Percentiles rank a stretch among this genome's conserved stretches.
Conservation (phyloP, 2,329 filamentous ascomycete species). For the Penicillium crustosum region DNA sequence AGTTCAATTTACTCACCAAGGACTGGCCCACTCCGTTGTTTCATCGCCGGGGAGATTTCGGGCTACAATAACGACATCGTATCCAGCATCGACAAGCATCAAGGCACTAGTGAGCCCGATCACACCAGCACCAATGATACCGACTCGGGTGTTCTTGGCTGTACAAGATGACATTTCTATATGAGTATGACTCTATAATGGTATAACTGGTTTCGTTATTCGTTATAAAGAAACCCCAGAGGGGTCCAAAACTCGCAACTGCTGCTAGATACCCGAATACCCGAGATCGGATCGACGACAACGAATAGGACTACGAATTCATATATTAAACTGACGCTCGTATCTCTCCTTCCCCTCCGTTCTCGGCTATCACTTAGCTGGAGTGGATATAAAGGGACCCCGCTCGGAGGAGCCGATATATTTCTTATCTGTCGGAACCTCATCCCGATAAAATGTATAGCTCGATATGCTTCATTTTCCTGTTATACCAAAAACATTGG, state of each 20-base stretch:
- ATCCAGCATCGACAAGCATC: neutral
- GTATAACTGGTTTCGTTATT: neutral
- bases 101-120: neutral
- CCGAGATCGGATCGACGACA: neutral
- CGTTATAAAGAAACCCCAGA: neutral
- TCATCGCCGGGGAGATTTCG: neutral
- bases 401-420: too few relatives aligned
- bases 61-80: neutral
- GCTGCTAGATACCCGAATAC: neutral
- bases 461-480: neutral
- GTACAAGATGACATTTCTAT: neutral
- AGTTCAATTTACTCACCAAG: neutral
- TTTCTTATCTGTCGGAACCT: neutral
- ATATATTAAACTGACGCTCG: neutral
- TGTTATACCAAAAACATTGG: neutral
- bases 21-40: neutral
- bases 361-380: neutral
- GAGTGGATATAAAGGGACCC: too few relatives aligned
- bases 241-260: neutral
- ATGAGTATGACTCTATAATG: neutral
- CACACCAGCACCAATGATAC: neutral
- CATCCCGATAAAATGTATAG: neutral
- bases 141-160: neutral
- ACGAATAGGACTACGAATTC: too few relatives aligned
- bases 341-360: neutral